Evolutionary conservation across 1,284 basidiomycete species (phyloP), one percentile per base, ranked within the genome.

Genomic region (Tetrapyrgos nigripes): DNA sequence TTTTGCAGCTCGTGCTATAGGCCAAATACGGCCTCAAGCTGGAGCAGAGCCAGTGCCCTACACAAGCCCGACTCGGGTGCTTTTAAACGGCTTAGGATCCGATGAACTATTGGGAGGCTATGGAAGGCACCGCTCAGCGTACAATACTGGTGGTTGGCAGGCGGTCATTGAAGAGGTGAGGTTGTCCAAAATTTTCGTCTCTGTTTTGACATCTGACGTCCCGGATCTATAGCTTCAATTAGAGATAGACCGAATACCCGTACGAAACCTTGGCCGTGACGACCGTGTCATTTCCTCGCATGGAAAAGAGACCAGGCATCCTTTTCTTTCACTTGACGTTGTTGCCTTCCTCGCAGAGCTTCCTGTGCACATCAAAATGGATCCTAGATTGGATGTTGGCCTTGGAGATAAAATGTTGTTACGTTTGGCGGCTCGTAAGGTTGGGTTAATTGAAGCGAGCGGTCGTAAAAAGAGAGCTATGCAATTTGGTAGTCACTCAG

Each of bases 21-120:
- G 95, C 0, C 74, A 79, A 46, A 65, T 92, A 0, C 76, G 81
- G 26, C 63, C 64, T 2, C 59, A 66, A 4, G 66, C 71, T 5
- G 73, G 72, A 9, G 75, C 73, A 2, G 71, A 76, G 10, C 70
- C 79, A 2, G 59, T 68, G 47, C 74, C 79, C 6, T 97, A 97
- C 72, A 81, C 76, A 0, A 94, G 92, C 58, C 73, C 80, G 3
- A 94, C 97, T 0, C 85, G 87, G 44, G 95, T 98, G 0, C 80
- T 98, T 17, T 75, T 99, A 23, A 97, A 90, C 59, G 97, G 97
- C 0, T 79, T 99, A 2, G 97, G 97, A 0, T 94, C 97, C 0
- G 97, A 99, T 71, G 97, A 99, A 72, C 82, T 98, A 27, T 81
- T 99, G 1, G 97, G 94, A 1, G 97, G 97, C 0, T 99, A 99